Evolutionary conservation across 768 basidiomycete genomes (phyloP).

Genomic region (Lentinus tigrinus): DNA sequence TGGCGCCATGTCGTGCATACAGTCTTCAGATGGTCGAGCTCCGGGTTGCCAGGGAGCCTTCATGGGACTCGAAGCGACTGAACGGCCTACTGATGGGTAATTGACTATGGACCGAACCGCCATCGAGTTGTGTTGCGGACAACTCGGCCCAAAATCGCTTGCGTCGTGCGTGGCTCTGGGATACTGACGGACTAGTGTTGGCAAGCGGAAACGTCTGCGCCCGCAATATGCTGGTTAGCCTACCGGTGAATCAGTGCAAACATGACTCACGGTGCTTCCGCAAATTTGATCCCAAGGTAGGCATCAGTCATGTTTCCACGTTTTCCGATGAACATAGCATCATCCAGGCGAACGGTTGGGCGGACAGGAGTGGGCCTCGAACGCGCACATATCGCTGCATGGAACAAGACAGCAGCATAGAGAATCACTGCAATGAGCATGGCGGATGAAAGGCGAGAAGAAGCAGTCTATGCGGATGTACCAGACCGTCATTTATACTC

Average conservation of each 20-base stretch:
- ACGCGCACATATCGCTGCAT: too few species aligned
- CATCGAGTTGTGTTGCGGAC: conserved; percentile 22
- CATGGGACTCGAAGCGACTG: neutral
- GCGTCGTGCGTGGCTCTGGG: conserved; percentile 16
- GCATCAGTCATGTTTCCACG: neutral
- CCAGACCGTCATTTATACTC: too few species aligned
- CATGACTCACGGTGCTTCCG: neutral
- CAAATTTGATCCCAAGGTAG: conserved; percentile 2
- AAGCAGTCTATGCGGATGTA: too few species aligned
- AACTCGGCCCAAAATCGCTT: conserved; percentile 22
- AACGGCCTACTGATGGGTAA: conserved; percentile 12
- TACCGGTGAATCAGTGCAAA: neutral
- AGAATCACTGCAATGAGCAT: too few species aligned
- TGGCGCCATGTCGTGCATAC: neutral
- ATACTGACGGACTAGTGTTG: conserved; percentile 21
- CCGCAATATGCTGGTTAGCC: too few species aligned
- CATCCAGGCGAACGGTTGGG: neutral
- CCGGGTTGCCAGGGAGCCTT: too few species aligned
- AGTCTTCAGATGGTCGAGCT: neutral
- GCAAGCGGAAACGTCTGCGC: conserved; percentile 14
- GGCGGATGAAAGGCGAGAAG: too few species aligned
- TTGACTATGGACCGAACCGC: neutral
- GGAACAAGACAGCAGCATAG: too few species aligned
- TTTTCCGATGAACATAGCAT: neutral
- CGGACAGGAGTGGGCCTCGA: too few species aligned